These are phyloP conservation scores for Penicillium pancosmium DNA, from an alignment of 495 filamentous ascomycete species.

Conservation along the genomic window DNA sequence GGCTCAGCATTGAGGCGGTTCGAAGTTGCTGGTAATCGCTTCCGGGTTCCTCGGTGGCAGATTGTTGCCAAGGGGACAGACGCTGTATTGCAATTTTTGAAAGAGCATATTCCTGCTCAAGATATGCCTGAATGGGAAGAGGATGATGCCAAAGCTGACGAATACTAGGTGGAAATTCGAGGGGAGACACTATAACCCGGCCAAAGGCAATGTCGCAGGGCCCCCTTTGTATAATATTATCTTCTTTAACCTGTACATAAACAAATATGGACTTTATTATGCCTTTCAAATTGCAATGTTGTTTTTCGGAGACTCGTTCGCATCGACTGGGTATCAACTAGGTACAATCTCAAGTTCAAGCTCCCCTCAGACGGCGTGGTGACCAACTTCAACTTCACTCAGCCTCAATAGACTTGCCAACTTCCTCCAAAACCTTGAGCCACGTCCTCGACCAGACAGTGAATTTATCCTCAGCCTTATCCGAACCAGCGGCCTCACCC, in stretches of 20 bases:
- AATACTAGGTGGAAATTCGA: constrained; percentile 7
- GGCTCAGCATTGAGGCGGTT: constrained; percentile 50
- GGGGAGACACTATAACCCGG: neutral
- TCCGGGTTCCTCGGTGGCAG: constrained; percentile 84
- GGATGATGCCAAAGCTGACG: constrained; percentile 21
- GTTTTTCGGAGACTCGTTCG: neutral
- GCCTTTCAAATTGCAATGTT: neutral
- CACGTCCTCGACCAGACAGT: constrained; percentile 50
- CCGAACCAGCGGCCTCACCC: constrained; percentile 17
- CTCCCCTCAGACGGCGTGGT: too few species aligned
- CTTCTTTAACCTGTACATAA: constrained; percentile 20
- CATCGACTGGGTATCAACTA: neutral
- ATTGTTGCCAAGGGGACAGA: constrained; percentile 88
- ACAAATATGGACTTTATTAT: constrained; percentile 14
- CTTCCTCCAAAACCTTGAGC: constrained; percentile 49
- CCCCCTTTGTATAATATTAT: constrained; percentile 17
- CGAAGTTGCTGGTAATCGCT: constrained; percentile 78
- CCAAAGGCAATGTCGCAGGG: neutral
- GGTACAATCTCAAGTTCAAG: too few species aligned
- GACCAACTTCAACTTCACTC: neutral
- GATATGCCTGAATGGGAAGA: constrained; percentile 51
- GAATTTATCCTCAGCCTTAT: constrained; percentile 47
- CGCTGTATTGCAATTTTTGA: constrained; percentile 79
- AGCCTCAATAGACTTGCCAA: constrained; percentile 35
- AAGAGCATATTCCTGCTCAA: constrained; percentile 71